Evolutionary conservation across 768 basidiomycete genomes (phyloP).

Genomic region (Tricholoma bakamatsutake): DNA sequence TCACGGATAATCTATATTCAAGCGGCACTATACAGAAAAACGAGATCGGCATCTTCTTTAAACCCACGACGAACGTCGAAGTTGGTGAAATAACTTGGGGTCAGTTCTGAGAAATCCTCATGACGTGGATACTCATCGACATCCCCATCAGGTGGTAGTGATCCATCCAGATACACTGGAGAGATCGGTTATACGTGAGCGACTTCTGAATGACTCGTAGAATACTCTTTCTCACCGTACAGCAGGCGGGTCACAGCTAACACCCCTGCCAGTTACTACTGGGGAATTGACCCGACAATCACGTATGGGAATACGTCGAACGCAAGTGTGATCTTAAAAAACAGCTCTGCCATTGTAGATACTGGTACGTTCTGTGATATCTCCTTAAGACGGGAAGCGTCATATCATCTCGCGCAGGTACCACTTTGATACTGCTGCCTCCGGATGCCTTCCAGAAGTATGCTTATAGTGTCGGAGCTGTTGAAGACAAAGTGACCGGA

Average conservation of each 20-base stretch:
- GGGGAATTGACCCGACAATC: slow-evolving; percentile 57
- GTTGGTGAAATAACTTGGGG: too few species aligned
- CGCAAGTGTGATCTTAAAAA: slow-evolving; percentile 35
- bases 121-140: not conserved
- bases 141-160: slow-evolving; percentile 32
- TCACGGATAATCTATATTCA: too few species aligned
- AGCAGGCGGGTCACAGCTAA: slow-evolving; percentile 42
- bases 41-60: too few species aligned
- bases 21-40: too few species aligned
- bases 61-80: too few species aligned
- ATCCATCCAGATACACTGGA: slow-evolving; percentile 38
- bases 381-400: not conserved
- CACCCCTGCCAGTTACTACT: slow-evolving; percentile 41
- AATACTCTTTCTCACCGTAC: not conserved
- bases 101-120: too few species aligned
- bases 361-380: too few species aligned
- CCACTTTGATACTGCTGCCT: slow-evolving; percentile 47
- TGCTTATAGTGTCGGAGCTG: slow-evolving; percentile 38
- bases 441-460: slow-evolving; percentile 41
- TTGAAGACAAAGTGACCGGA: slow-evolving; percentile 34
- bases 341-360: slow-evolving; percentile 54
- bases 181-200: slow-evolving; percentile 37
- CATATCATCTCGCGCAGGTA: slow-evolving; percentile 23
- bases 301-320: slow-evolving; percentile 47
- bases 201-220: not conserved